Evolutionary conservation across 163 green algal genomes (phyloP), one percentile per base, ranked within the genome.

Genomic region (Picocystis sp.): DNA sequence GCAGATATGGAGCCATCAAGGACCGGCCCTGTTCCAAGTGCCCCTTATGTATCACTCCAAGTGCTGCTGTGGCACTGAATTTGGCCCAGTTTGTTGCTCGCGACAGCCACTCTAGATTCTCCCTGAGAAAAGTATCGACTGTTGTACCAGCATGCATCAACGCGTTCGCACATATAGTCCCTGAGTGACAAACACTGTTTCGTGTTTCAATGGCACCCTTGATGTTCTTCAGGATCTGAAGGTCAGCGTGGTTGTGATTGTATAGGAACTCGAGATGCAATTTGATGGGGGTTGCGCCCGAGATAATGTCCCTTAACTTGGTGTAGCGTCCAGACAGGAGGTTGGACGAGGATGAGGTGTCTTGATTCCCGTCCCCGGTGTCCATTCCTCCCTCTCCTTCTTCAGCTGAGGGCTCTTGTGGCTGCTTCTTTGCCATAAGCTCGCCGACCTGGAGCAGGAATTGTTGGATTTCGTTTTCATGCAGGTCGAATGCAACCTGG

Each of bases 41-140:
- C 22, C 87, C 87, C 55, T 64, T 70, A 74, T 99, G 90, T 60
- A 99, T 98, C 41, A 94, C 85, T 2, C 90, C 90, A 24, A 99
- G 78, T 0, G 84, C 87, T 45, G 90, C 90, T 6, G 90, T 99
- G n/a, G 91, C 90, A 25, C 63, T 80, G 71, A 99, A 97, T 70
- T 97, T 97, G 57, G 87, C 83, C 90, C 90, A 99, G 81, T 99
- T 99, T 57, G 90, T 98, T 9, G 90, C 85, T 43, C 80, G 78
- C 14, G 65, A 74, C 56, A 99, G 77, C 90, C 90, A 99, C 45
- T 99, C 90, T 51, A 96, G 65, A 69, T 95, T 94, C 34, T 92
- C 76, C 1, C 89, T 71, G 63, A 99, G 65, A 66, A 97, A 99
- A 1, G 82, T 83, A 65, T 99, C 90, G 14, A 94, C 76, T 0